A percentile compares a stretch with the other conserved stretches of the same genome.
Evolutionary conservation across 2,329 filamentous ascomycete genomes (phyloP).

Genomic region (Aureobasidium namibiae): DNA sequence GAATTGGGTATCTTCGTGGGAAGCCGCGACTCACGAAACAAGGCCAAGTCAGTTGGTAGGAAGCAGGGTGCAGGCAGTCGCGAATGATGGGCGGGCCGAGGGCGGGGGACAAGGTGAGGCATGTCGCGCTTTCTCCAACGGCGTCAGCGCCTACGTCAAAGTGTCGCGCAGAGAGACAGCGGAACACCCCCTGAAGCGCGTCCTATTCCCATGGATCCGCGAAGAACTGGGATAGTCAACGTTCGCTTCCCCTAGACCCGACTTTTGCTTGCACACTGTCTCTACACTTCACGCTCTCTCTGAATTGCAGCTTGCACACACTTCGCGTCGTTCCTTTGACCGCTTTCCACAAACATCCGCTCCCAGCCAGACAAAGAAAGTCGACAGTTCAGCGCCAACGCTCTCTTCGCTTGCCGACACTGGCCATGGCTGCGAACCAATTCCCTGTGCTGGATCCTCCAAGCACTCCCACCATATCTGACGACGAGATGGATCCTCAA

Average conservation of each 20-base stretch:
- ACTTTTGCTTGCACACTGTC: not conserved
- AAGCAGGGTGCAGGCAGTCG: not conserved
- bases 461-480: constrained; percentile 55
- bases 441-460: constrained; percentile 53
- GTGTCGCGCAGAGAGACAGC: constrained; percentile 9
- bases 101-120: not conserved
- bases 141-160: constrained; percentile 6
- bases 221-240: not conserved
- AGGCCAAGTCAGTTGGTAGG: not conserved
- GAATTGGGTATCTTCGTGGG: not conserved
- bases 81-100: constrained; percentile 2
- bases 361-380: constrained; percentile 5
- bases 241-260: not conserved
- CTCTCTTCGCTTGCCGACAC: not conserved
- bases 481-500: constrained; percentile 34
- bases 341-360: not conserved
- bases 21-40: not conserved
- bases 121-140: not conserved
- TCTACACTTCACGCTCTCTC: not conserved
- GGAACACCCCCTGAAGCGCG: constrained; percentile 1
- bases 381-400: not conserved
- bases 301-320: too few species aligned
- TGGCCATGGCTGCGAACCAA: constrained; percentile 47
- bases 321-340: constrained; percentile 1
- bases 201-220: not conserved